phyloP scores from a whole-genome alignment of 441 rosid species.

The Eugenia klotzschiana region DNA sequence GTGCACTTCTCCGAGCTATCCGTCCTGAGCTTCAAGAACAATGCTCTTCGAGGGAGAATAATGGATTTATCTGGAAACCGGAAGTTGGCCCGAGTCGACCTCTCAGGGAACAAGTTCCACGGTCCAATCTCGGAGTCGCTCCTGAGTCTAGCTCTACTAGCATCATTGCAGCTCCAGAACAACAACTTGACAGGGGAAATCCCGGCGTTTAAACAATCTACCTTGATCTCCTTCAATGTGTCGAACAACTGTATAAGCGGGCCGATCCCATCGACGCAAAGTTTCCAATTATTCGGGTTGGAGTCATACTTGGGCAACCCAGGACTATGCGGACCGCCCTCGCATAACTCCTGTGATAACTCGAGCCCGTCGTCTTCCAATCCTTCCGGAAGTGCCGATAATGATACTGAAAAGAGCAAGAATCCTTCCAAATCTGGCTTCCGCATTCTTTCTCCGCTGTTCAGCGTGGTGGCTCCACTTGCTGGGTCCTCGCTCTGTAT shows the following conservation, averaged over 20 bases:
- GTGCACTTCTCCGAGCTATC: conserved; percentile 13
- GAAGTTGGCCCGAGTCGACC: conserved; percentile 14
- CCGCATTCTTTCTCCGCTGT: neutral
- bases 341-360: neutral
- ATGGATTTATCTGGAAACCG: conserved; percentile 22
- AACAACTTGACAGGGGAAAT: conserved; percentile 28
- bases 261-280: conserved; percentile 13
- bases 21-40: conserved; percentile 21
- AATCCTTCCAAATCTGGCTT: neutral
- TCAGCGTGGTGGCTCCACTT: conserved; percentile 14
- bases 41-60: conserved; percentile 21
- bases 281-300: conserved; percentile 12
- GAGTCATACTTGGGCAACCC: conserved; percentile 13
- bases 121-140: conserved; percentile 17
- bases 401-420: neutral
- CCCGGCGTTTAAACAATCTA: conserved; percentile 19
- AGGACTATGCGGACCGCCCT: conserved; percentile 13
- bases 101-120: conserved; percentile 18
- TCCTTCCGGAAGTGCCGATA: neutral
- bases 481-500: conserved; percentile 20
- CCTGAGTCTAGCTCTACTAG: conserved; percentile 4
- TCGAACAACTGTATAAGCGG: conserved; percentile 29
- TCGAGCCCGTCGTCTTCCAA: neutral
- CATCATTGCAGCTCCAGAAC: conserved; percentile 30
- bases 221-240: conserved; percentile 21